A percentile compares a stretch with the other conserved stretches of the same genome.
Conservation (phyloP, 1,139 yeast genomes). For the Pneumocystis oryctolagi region DNA sequence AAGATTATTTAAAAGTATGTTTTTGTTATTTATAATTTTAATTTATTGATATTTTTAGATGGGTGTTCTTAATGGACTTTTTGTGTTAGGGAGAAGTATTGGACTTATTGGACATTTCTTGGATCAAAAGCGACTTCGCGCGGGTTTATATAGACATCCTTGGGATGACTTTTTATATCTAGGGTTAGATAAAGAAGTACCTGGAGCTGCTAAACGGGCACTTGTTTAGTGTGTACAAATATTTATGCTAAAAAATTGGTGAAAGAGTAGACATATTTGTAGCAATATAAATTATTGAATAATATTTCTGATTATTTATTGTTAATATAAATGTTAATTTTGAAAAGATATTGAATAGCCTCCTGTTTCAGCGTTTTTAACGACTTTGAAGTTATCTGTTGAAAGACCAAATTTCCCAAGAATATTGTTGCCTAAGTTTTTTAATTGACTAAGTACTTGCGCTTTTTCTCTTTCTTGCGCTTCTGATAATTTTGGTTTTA, state of each 20-base stretch:
- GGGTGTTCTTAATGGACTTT: conserved; percentile 35
- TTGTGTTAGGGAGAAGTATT: conserved; percentile 33
- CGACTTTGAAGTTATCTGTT: background rate
- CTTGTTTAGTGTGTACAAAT: background rate
- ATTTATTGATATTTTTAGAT: conserved; percentile 17
- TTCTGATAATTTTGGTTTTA: background rate
- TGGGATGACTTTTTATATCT: conserved; percentile 36
- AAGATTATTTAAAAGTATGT: conserved; percentile 26
- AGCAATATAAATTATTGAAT: too few species aligned
- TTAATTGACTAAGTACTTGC: background rate
- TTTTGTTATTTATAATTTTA: background rate
- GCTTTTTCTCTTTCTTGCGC: background rate
- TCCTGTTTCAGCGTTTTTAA: background rate
- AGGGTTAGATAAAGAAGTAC: background rate
- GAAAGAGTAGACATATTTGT: too few species aligned
- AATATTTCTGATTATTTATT: background rate
- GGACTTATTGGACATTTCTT: conserved; percentile 35
- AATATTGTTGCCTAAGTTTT: background rate
- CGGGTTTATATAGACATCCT: conserved; percentile 35
- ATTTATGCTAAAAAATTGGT: background rate
- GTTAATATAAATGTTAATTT: background rate
- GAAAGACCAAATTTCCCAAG: background rate
- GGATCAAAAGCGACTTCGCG: conserved; percentile 34
- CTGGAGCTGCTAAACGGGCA: background rate
- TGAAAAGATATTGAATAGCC: background rate